A percentile compares a stretch with the other conserved stretches of the same genome.
Conservation (phyloP, 1,284 basidiomycete species). For the Fistulinella cinereoalba region DNA sequence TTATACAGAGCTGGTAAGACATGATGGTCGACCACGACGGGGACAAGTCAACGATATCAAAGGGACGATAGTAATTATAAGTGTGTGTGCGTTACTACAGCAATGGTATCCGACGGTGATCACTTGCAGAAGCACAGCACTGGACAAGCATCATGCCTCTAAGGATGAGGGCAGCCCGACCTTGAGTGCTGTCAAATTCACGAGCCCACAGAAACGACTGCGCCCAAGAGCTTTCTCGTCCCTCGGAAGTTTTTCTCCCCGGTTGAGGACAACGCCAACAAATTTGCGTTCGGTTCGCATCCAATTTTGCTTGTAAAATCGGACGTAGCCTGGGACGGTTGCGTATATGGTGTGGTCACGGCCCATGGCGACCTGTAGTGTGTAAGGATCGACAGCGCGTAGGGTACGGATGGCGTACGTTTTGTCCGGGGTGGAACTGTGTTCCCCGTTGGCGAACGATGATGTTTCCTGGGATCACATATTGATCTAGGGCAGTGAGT, state of each 20-base stretch:
- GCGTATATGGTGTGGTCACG: slow-evolving; percentile 93
- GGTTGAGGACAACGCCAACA: slow-evolving; percentile 77
- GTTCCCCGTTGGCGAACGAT: slow-evolving; percentile 90
- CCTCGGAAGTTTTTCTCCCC: slow-evolving; percentile 81
- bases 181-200: slow-evolving; percentile 45
- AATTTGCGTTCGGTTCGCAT: slow-evolving; percentile 71
- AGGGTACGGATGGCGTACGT: slow-evolving; percentile 51
- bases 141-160: slow-evolving; percentile 4
- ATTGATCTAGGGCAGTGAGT: slow-evolving; percentile 58
- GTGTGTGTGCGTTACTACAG: slow-evolving; percentile 18
- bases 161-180: slow-evolving; percentile 5
- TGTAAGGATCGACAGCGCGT: slow-evolving; percentile 11
- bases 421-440: slow-evolving; percentile 87
- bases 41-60: no score
- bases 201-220: slow-evolving; percentile 73
- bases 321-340: slow-evolving; percentile 82
- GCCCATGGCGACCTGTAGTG: slow-evolving; percentile 76
- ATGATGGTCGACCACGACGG: slow-evolving; percentile 22
- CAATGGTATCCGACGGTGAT: slow-evolving; percentile 4
- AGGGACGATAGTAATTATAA: slow-evolving; percentile 23
- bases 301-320: slow-evolving; percentile 81
- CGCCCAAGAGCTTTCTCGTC: slow-evolving; percentile 71
- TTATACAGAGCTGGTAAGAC: slow-evolving; percentile 42
- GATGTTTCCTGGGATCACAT: slow-evolving; percentile 89
- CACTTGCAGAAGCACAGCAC: background rate